Evolutionary conservation across 805 yeast species (phyloP).

Genomic region (Starmerella bacillaris): DNA sequence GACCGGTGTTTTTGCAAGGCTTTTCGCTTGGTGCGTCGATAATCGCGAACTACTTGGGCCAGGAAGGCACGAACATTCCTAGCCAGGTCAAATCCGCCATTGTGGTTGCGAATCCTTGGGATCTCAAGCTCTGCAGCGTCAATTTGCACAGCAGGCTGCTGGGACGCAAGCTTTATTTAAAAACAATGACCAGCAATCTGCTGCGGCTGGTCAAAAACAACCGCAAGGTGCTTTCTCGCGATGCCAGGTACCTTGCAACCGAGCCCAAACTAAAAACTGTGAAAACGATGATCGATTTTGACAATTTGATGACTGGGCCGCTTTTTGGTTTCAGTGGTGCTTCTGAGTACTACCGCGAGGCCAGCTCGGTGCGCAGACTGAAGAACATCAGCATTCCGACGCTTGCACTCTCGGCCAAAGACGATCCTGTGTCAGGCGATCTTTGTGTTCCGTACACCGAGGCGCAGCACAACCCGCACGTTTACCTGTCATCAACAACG

Average conservation of each 20-base stretch:
- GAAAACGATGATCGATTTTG: slow-evolving; percentile 38
- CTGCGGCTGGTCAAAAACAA: slow-evolving; percentile 29
- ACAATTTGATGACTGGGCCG: slow-evolving; percentile 44
- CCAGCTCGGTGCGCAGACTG: slow-evolving; percentile 38
- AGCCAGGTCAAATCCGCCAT: slow-evolving; percentile 35
- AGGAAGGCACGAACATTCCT: slow-evolving; percentile 27
- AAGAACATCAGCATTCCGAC: slow-evolving; percentile 42
- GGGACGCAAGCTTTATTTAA: slow-evolving; percentile 33
- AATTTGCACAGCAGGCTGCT: slow-evolving; percentile 27
- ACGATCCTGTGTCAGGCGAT: slow-evolving; percentile 56
- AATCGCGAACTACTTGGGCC: slow-evolving; percentile 55
- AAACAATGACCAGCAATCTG: slow-evolving; percentile 34
- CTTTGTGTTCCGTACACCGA: slow-evolving; percentile 35
- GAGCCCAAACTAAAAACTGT: slow-evolving; percentile 14
- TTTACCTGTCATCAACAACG: slow-evolving; percentile 38
- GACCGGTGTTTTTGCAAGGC: slow-evolving; percentile 54
- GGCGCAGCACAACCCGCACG: slow-evolving; percentile 39
- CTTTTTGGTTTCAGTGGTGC: slow-evolving; percentile 48
- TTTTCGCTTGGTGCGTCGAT: slow-evolving; percentile 66
- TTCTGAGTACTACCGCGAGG: slow-evolving; percentile 45
- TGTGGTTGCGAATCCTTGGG: slow-evolving; percentile 59
- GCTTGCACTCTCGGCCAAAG: slow-evolving; percentile 43
- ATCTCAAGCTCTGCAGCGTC: slow-evolving; percentile 34
- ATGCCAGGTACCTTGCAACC: slow-evolving; percentile 20
- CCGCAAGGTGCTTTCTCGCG: slow-evolving; percentile 23